Base-by-base conservation (phyloP, 805 yeast genomes). In the Zygosaccharomyces bisporus region DNA sequence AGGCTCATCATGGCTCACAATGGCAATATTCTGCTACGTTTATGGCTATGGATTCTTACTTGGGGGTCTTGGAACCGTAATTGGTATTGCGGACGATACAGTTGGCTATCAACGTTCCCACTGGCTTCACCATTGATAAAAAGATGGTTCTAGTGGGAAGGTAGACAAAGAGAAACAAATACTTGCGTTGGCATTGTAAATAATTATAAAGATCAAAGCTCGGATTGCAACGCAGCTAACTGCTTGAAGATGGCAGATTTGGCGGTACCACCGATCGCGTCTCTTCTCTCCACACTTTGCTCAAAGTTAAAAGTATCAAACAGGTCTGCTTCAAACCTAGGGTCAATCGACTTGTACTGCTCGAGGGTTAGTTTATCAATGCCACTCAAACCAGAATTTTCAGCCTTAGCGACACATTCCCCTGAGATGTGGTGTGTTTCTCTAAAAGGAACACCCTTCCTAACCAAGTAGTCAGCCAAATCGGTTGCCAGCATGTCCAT, bases 401-500 rank as follows among this genome's bases (percentile, higher is more conserved):
- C 99, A 4, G 98, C 96, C 35, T 70, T 67, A 51, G 95, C 81
- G 36, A 93, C 99, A 71, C 97, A 93, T 67, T 89, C 96, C 45
- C 99, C 99, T 5, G 97, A 88, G 50, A 93, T 93, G 67, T 93
- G 98, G 71, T 93, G 99, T 1, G 99, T 93, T 70, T 93, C 98
- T 74, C 99, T 87, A 73, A 93, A 93, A 45, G 99, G 99, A 54
- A 93, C 99, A 49, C 99, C 99, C 67, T 84, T 90, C 72, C 96
- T 83, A 41, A 93, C 99, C 53, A 93, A 75, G 67, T 93, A 93
- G 67, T 93, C 99, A 32, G 99, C 99, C 56, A 93, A 76, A 66
- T 93, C 99, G 24, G 99, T 93, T 16, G 99, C 99, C 57, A 93
- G 77, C 99, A 93, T 93, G 69, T 93, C 99, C 95, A 91, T 91